Conservation (phyloP, 108 stramenopile genomes). For the Mediolabrus comicus region DNA sequence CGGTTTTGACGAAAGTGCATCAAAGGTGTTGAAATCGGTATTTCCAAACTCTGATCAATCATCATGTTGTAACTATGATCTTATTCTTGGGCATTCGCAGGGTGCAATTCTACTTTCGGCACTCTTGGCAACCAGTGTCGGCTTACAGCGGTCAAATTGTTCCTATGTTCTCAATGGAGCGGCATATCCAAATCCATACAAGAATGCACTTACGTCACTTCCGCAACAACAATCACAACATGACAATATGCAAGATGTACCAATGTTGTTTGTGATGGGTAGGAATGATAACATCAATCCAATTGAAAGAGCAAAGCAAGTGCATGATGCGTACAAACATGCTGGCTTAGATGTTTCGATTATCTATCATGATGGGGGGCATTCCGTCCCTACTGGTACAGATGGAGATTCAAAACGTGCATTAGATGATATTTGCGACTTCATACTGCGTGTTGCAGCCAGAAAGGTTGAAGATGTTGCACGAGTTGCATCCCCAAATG, state of each 20-base stretch:
- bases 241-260: constrained; percentile 6
- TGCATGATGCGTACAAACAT: constrained; percentile 40
- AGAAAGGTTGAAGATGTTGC: background rate
- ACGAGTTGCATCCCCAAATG: no score
- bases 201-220: constrained; percentile 2
- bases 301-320: constrained; percentile 51
- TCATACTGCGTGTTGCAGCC: constrained; percentile 17
- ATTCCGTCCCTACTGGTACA: constrained; percentile 54
- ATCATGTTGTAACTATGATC: constrained; percentile 45
- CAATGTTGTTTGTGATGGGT: constrained; percentile 64
- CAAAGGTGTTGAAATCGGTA: constrained; percentile 34
- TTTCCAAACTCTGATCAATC: constrained; percentile 7
- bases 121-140: constrained; percentile 46
- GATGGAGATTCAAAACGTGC: constrained; percentile 32
- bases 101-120: constrained; percentile 75
- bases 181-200: constrained; percentile 77
- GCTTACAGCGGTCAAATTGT: background rate
- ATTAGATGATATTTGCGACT: constrained; percentile 30
- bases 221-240: background rate
- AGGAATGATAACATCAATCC: constrained; percentile 70
- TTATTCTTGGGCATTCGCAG: constrained; percentile 79
- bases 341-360: constrained; percentile 54
- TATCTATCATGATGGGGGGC: constrained; percentile 65
- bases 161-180: constrained; percentile 79
- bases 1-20: constrained; percentile 63